A percentile compares a stretch with the other conserved stretches of the same genome.
phyloP scores from a whole-genome alignment of 208 protist species.

The Porcisia hertigi region DNA sequence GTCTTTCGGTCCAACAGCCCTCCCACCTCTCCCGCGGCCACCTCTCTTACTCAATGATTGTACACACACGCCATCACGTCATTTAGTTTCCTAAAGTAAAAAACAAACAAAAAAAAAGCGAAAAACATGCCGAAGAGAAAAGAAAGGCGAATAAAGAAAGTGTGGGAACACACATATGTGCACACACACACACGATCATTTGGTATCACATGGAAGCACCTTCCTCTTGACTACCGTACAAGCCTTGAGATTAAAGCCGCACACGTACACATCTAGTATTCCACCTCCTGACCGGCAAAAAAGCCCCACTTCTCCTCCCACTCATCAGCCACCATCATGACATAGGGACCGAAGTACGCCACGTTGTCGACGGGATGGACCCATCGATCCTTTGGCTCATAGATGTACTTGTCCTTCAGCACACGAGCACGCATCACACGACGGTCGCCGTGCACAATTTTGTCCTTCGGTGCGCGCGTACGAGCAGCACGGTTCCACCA shows the following conservation, averaged over 20 bases:
- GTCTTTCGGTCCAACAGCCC: neutral
- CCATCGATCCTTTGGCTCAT: conserved; percentile 89
- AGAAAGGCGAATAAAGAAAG: neutral
- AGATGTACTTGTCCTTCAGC: conserved; percentile 92
- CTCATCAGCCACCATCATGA: conserved; percentile 93
- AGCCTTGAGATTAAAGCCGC: neutral
- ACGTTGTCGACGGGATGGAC: conserved; percentile 91
- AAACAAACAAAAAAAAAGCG: conserved; percentile 6
- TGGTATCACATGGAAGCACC: neutral
- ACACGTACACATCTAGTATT: conserved; percentile 63
- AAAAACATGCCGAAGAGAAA: neutral
- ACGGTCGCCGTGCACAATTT: conserved; percentile 85
- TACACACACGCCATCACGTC: neutral
- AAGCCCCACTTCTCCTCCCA: conserved; percentile 95
- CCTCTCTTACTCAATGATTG: neutral
- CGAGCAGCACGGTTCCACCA: conserved; percentile 90
- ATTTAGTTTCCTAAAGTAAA: conserved; percentile 13
- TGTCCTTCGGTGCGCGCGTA: conserved; percentile 85
- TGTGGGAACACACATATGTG: neutral
- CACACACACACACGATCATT: neutral
- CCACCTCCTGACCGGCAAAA: conserved; percentile 89
- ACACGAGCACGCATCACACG: conserved; percentile 88
- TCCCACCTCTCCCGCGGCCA: neutral
- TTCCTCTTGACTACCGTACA: neutral
- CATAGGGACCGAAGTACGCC: conserved; percentile 89